Base-by-base conservation (phyloP, 148 eudicot genomes). In the Tetragonia tetragonoides region DNA sequence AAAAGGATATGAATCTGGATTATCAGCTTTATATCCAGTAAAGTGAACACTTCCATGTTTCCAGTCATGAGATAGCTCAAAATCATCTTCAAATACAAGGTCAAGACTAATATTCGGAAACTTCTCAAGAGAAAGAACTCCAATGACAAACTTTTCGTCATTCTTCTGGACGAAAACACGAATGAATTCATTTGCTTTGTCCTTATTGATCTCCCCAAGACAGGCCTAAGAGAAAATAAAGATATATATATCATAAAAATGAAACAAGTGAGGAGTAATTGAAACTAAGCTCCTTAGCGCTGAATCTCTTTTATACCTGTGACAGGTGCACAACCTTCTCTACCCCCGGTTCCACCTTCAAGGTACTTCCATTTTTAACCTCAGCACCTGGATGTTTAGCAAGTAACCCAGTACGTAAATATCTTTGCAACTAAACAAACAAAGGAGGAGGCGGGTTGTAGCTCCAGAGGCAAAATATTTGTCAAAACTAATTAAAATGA, bases 11-110 rank as follows among this genome's bases (percentile, higher is more conserved):
- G 80, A 73, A 5, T 78, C 86, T 46, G 82, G 85, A 68, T 80
- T 82, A 10, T 51, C 66, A 51, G 90, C 86, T 81, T 41, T 82
- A 76, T 93, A 90, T 79, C 97, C 97, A 76, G 60, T 79, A 81
- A 90, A 86, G 83, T 82, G 88, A 60, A 93, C 90, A 77, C 88
- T 89, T 78, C 93, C 97, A 82, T 84, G 78, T 85, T 90, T 93
- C 86, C 87, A 82, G 83, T 88, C 90, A 86, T 93, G 97, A 38
- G 90, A 87, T 70, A 93, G 82, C 78, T 88, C 88, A 86, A 93
- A 89, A 20, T 85, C 84, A 79, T 77, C 83, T 56, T 88, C 85
- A 66, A 93, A 90, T 70, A 90, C 81, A 76, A 93, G 81, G 79
- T 93, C 95, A 83, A 93, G 86, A 72, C 80, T 87, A 46, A 81